These are phyloP conservation scores for Polytolypa hystricis DNA, from an alignment of 2,329 filamentous ascomycete species.

Conservation along the genomic window DNA sequence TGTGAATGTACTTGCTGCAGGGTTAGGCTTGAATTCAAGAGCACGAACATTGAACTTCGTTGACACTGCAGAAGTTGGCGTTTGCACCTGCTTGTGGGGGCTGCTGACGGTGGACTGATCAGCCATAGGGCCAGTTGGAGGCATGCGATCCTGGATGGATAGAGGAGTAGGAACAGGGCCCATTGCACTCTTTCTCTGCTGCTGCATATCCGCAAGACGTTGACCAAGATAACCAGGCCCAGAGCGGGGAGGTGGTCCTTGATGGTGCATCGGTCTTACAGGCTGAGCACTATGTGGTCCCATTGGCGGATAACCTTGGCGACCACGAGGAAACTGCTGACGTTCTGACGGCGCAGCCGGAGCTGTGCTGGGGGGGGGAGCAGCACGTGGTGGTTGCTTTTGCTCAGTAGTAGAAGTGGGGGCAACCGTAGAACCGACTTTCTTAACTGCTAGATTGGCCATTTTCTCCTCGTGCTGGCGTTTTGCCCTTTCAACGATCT, in stretches of 20 bases:
- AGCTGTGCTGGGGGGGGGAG: constrained; percentile 32
- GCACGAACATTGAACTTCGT: constrained; percentile 52
- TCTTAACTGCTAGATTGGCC: constrained; percentile 13
- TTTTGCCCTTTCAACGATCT: constrained; percentile 81
- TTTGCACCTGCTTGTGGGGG: constrained; percentile 37
- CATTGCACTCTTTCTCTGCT: constrained; percentile 36
- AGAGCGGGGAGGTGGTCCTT: constrained; percentile 31
- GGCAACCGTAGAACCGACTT: constrained; percentile 6
- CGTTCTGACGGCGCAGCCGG: constrained; percentile 32
- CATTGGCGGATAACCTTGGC: constrained; percentile 36
- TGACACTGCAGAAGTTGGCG: constrained; percentile 42
- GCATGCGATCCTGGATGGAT: constrained; percentile 55
- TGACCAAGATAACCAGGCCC: constrained; percentile 38
- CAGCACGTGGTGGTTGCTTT: constrained; percentile 39
- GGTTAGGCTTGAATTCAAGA: constrained; percentile 74
- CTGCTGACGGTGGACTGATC: constrained; percentile 38
- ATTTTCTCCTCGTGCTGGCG: constrained; percentile 55
- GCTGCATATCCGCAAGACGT: constrained; percentile 42
- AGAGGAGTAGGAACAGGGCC: constrained; percentile 42
- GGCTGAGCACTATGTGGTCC: constrained; percentile 33
- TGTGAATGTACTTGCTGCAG: constrained; percentile 69
- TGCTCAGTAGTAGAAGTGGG: constrained; percentile 35
- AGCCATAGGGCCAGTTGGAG: constrained; percentile 55
- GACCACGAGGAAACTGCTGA: constrained; percentile 36
- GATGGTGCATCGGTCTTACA: constrained; percentile 31